Base-by-base conservation (phyloP, 306 rosid genomes). In the Pueraria montana region DNA sequence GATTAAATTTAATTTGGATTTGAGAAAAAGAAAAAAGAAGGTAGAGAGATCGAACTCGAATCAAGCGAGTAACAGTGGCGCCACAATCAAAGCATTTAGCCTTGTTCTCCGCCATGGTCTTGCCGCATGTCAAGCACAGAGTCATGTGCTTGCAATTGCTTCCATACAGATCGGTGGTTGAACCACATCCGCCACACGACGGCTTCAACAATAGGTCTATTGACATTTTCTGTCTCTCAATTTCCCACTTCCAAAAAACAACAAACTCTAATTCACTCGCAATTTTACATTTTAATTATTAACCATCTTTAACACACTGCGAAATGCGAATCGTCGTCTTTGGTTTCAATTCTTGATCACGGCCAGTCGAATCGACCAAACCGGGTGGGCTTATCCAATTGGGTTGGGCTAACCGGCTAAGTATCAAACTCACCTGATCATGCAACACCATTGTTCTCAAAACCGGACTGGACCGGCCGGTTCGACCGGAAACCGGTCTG, bases 91-190 rank as follows among this genome's bases (percentile, higher is more conserved):
- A 71, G 89, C 97, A 94, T 64, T 88, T 92, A 65, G 75, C 85
- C n/a, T 85, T 87, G 13, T 86, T 90, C 88, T 90, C 89, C 2
- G 97, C 94, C 97, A 88, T 92, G 83, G 83, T 86, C 84, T 94
- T 94, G 76, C 97, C 94, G 58, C 98, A 94, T 18, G 87, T 81
- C 82, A 88, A 81, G 89, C 98, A 94, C 52, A 94, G 83, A 38
- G 94, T 92, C 94, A 90, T 81, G 86, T 92, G 98, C 85, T 91
- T 94, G 89, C 97, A 90, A 83, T 90, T 92, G 90, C 95, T 94
- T 32, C 95, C 98, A 64, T 94, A 94, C 72, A 94, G 76, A 65
- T 94, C 94, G 77, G 91, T 68, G 50, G 92, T 87, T 32, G 98
- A 88, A 49, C 93, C 92, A 58, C 98, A 94, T 30, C 92, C 94